These are phyloP conservation scores for Pisolithus tinctorius DNA, from an alignment of 768 basidiomycete species.

Conservation along the genomic window DNA sequence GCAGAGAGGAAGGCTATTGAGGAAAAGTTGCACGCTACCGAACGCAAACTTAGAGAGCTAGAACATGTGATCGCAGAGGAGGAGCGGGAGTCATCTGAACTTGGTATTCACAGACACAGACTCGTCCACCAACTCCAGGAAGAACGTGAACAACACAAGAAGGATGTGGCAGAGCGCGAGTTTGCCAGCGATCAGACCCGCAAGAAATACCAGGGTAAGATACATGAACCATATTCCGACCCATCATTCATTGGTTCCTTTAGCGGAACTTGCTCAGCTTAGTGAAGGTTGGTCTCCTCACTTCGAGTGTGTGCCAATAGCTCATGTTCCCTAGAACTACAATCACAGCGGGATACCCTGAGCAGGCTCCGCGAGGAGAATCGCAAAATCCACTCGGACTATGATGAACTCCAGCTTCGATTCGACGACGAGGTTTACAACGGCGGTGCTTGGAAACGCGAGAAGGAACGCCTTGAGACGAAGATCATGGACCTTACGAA, in stretches of 20 bases:
- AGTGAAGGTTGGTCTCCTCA: constrained; percentile 56
- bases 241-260: constrained; percentile 4
- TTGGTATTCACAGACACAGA: constrained; percentile 56
- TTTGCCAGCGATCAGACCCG: constrained; percentile 74
- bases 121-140: constrained; percentile 75
- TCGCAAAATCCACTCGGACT: constrained; percentile 68
- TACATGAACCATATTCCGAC: neutral
- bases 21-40: constrained; percentile 42
- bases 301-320: neutral
- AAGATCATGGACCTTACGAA: constrained; percentile 72
- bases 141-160: constrained; percentile 69
- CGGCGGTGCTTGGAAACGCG: constrained; percentile 78
- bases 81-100: constrained; percentile 58
- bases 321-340: constrained; percentile 47
- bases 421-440: constrained; percentile 76
- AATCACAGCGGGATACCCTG: constrained; percentile 69
- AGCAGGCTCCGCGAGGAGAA: constrained; percentile 76
- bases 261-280: constrained; percentile 72
- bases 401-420: constrained; percentile 66
- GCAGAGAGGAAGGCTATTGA: constrained; percentile 49
- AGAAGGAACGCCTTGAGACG: constrained; percentile 79
- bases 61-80: constrained; percentile 62
- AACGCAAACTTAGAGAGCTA: constrained; percentile 49
- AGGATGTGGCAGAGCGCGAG: constrained; percentile 75
- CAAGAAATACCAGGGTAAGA: constrained; percentile 77